Percentiles rank a stretch among this genome's conserved stretches.
phyloP scores from a whole-genome alignment of 2,329 filamentous ascomycete genomes.

The Rhynchosporium graminicola region DNA sequence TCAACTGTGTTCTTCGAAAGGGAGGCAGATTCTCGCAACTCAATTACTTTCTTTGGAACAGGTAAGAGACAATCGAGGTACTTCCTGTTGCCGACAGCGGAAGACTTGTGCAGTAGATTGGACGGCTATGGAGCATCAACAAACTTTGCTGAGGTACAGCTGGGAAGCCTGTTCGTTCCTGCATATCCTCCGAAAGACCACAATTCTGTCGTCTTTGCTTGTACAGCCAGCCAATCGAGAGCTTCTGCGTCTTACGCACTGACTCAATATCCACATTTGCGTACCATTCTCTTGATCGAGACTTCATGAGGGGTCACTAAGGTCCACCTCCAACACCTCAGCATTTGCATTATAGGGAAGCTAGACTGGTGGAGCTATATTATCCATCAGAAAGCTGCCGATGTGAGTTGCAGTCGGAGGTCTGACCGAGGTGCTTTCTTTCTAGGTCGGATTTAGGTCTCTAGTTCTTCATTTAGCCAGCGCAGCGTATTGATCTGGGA shows the following conservation, averaged over 20 bases:
- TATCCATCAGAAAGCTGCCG: not conserved
- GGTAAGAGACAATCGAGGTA: no score
- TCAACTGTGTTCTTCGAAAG: no score
- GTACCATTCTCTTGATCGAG: constrained; percentile 3
- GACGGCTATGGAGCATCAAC: no score
- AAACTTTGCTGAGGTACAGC: no score
- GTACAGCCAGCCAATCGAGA: not conserved
- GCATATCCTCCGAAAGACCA: not conserved
- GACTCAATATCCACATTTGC: constrained; percentile 2
- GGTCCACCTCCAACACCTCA: not conserved
- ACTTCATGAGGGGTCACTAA: not conserved
- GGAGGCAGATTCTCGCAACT: no score
- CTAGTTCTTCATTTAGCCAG: not conserved
- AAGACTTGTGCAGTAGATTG: no score
- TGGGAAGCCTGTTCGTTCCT: no score
- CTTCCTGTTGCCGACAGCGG: no score
- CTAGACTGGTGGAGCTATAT: not conserved
- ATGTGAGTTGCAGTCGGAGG: not conserved
- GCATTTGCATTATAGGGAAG: constrained; percentile 8
- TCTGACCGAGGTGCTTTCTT: not conserved
- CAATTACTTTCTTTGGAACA: no score
- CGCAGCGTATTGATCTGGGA: constrained; percentile 3
- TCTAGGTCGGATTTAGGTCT: constrained; percentile 10
- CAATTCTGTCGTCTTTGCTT: not conserved
- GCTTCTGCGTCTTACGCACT: not conserved